phyloP scores from a whole-genome alignment of 2,329 filamentous ascomycete genomes.

The Rosellinia necatrix region DNA sequence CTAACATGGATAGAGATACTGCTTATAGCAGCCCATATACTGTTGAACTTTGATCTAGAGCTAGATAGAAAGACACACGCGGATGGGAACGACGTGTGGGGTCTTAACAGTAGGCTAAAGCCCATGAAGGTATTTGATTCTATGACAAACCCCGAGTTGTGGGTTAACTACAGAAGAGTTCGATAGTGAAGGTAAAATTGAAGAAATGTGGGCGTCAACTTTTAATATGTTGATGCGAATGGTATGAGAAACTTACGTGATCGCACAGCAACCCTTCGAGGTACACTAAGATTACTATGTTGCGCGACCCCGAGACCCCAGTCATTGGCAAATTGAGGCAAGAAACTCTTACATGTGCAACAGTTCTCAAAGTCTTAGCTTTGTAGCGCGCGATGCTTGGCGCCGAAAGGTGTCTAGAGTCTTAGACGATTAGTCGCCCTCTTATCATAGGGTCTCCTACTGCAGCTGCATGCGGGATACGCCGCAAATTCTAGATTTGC shows the following conservation, averaged over 20 bases:
- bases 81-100: constrained; percentile 25
- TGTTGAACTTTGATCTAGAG: constrained; percentile 44
- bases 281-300: no score
- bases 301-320: no score
- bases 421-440: no score
- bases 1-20: constrained; percentile 44
- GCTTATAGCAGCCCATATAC: constrained; percentile 43
- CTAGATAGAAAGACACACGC: constrained; percentile 26
- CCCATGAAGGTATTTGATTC: constrained; percentile 32
- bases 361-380: no score
- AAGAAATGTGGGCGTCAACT: neutral
- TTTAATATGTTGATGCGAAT: neutral
- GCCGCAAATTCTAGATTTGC: no score
- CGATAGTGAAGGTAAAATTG: neutral
- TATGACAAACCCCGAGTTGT: constrained; percentile 29
- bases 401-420: no score
- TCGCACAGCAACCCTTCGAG: neutral
- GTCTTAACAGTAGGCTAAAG: constrained; percentile 27
- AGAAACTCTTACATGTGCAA: no score
- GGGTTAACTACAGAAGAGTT: constrained; percentile 22
- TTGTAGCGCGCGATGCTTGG: no score
- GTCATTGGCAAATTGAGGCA: no score
- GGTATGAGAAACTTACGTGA: neutral
- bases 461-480: no score
- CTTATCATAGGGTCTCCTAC: no score